Conservation (phyloP, 2,329 filamentous ascomycete genomes). For the Pseudogymnoascus pannorum region DNA sequence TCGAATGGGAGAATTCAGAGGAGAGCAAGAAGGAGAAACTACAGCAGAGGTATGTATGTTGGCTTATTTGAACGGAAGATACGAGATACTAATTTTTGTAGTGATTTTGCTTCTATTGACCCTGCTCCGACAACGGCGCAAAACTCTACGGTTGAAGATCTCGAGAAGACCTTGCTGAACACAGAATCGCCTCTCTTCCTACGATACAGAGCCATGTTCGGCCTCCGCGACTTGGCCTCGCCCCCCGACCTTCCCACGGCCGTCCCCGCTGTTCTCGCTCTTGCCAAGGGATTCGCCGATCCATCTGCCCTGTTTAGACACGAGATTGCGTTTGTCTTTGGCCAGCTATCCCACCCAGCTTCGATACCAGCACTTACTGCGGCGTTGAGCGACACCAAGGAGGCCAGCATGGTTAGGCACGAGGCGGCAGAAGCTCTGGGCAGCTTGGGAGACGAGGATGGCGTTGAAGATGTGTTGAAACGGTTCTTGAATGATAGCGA, state of each 20-base stretch:
- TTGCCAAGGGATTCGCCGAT: slow-evolving; percentile 80
- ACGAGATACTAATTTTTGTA: slow-evolving; percentile 33
- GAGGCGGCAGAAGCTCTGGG: slow-evolving; percentile 95
- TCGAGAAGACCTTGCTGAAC: slow-evolving; percentile 74
- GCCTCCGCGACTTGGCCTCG: slow-evolving; percentile 86
- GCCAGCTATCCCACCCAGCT: slow-evolving; percentile 91
- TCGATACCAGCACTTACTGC: slow-evolving; percentile 83
- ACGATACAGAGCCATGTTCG: slow-evolving; percentile 97
- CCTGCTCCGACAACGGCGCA: slow-evolving; percentile 75
- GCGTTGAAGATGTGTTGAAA: slow-evolving; percentile 79
- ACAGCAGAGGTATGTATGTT: slow-evolving; percentile 69
- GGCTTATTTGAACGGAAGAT: slow-evolving; percentile 5
- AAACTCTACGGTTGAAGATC: slow-evolving; percentile 59
- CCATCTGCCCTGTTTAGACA: slow-evolving; percentile 90
- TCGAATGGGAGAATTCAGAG: slow-evolving; percentile 83
- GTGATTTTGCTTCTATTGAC: slow-evolving; percentile 92
- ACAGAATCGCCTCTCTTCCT: slow-evolving; percentile 74
- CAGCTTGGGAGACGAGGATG: slow-evolving; percentile 85
- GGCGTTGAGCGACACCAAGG: slow-evolving; percentile 68
- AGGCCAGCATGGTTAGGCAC: slow-evolving; percentile 94
- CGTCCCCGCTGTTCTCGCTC: slow-evolving; percentile 74
- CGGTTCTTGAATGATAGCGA: slow-evolving; percentile 84
- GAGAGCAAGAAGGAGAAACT: slow-evolving; percentile 66
- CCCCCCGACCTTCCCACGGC: slow-evolving; percentile 87
- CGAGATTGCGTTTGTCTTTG: slow-evolving; percentile 97